phyloP scores from a whole-genome alignment of 2,329 filamentous ascomycete species.

The Cladophialophora chaetospira region DNA sequence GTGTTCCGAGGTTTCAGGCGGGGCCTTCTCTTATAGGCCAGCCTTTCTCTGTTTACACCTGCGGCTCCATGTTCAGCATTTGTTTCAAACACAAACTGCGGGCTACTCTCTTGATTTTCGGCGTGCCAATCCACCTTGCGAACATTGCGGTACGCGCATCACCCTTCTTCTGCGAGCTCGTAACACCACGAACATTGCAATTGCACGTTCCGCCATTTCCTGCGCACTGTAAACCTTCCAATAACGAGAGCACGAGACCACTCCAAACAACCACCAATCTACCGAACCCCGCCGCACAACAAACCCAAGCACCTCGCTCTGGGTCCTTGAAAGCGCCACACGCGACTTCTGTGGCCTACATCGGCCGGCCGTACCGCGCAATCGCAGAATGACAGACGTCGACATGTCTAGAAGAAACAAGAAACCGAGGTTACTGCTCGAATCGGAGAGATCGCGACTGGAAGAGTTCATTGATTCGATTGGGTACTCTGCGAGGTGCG shows the following conservation, averaged over 20 bases:
- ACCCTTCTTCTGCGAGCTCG: too few species aligned
- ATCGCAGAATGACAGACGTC: conserved; percentile 53
- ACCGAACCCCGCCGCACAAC: neutral
- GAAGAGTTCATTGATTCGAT: conserved; percentile 93
- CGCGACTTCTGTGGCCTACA: too few species aligned
- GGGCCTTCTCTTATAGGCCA: conserved; percentile 3
- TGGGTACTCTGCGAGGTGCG: conserved; percentile 88
- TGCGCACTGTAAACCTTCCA: neutral
- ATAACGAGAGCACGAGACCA: conserved; percentile 24
- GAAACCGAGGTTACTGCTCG: conserved; percentile 75
- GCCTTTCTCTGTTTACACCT: conserved; percentile 12
- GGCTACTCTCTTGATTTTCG: neutral
- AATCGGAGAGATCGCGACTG: conserved; percentile 77
- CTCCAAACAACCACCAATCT: neutral
- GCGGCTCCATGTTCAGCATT: conserved; percentile 2
- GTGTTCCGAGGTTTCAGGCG: conserved; percentile 7
- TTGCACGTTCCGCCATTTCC: neutral
- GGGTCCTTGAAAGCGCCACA: too few species aligned
- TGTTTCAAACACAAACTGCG: conserved; percentile 5
- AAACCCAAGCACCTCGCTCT: too few species aligned
- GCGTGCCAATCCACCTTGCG: neutral
- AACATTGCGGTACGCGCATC: too few species aligned
- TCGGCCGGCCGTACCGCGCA: neutral
- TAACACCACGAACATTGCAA: neutral
- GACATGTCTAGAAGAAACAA: conserved; percentile 86